Evolutionary conservation across 2,329 filamentous ascomycete species (phyloP).

Genomic region (Xylaria sp.): DNA sequence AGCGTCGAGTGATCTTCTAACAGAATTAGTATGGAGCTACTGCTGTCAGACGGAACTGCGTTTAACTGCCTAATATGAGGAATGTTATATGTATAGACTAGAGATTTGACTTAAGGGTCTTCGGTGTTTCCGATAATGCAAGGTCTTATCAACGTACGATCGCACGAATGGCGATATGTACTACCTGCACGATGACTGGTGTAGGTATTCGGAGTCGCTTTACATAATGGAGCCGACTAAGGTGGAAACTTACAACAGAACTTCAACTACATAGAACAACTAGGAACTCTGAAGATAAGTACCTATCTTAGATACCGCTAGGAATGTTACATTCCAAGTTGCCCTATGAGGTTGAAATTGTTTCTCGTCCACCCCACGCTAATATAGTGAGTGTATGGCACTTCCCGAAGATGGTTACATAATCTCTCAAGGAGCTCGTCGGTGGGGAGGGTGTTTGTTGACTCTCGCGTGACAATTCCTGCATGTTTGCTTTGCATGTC

Average conservation of each 20-base stretch:
- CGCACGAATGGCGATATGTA: neutral
- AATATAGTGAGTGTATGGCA: conserved; percentile 1
- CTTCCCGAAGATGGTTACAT: conserved; percentile 4
- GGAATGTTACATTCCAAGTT: conserved; percentile 10
- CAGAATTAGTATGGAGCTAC: neutral
- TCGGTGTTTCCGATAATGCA: conserved; percentile 16
- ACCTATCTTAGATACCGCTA: neutral
- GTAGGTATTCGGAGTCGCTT: neutral
- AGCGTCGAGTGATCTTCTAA: neutral
- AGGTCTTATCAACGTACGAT: neutral
- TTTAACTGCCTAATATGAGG: neutral
- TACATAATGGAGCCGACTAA: neutral
- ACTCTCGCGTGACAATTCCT: neutral
- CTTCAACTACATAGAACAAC: no score
- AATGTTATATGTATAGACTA: neutral
- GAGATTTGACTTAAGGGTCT: neutral
- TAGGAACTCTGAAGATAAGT: no score
- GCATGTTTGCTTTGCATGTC: neutral
- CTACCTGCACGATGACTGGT: neutral
- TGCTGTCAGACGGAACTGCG: neutral
- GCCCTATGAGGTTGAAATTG: conserved; percentile 9
- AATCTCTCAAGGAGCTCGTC: neutral
- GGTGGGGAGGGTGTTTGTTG: neutral
- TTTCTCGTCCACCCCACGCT: neutral
- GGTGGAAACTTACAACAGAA: neutral